Percentiles rank a stretch among this genome's conserved stretches.
phyloP scores from a whole-genome alignment of 164 flowering plant species.

The Piper betle region DNA sequence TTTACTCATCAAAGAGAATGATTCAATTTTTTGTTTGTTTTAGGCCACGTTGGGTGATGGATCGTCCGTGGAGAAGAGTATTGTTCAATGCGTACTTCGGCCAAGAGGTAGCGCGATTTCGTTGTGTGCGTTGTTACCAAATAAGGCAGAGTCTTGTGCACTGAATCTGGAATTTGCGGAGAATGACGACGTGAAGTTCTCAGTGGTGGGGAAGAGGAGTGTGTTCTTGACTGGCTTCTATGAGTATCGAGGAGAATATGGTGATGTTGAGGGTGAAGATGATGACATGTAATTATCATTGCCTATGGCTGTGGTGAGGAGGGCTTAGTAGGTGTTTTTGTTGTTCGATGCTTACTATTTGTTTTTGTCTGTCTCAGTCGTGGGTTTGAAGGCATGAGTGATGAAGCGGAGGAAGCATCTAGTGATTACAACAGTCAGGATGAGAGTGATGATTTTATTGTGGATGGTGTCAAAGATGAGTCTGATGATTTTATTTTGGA shows the following conservation, averaged over 20 bases:
- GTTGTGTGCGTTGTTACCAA: conserved; percentile 65
- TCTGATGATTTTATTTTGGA: conserved; percentile 12
- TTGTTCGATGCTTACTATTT: no score
- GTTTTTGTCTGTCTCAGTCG: conserved; percentile 24
- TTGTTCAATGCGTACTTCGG: conserved; percentile 57
- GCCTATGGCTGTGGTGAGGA: not conserved
- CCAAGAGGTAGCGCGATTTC: conserved; percentile 36
- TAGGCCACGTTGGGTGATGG: conserved; percentile 85
- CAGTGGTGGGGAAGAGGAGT: conserved; percentile 64
- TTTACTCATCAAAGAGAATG: not conserved
- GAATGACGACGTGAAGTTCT: conserved; percentile 50
- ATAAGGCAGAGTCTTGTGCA: conserved; percentile 44
- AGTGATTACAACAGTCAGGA: conserved; percentile 55
- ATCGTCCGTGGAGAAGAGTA: conserved; percentile 39
- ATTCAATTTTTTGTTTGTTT: conserved; percentile 2
- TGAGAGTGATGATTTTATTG: conserved; percentile 42
- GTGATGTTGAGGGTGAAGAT: conserved; percentile 5
- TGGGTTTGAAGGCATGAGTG: no score
- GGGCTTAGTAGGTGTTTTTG: not conserved
- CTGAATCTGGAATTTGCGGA: conserved; percentile 75
- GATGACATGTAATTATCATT: conserved; percentile 51
- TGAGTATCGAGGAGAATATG: conserved; percentile 1
- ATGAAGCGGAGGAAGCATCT: conserved; percentile 21
- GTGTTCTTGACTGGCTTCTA: conserved; percentile 77
- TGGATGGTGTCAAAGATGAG: conserved; percentile 33